A percentile compares a stretch with the other conserved stretches of the same genome.
Evolutionary conservation across 2,329 filamentous ascomycete genomes (phyloP).

Genomic region (Chrysoporthe puriensis): DNA sequence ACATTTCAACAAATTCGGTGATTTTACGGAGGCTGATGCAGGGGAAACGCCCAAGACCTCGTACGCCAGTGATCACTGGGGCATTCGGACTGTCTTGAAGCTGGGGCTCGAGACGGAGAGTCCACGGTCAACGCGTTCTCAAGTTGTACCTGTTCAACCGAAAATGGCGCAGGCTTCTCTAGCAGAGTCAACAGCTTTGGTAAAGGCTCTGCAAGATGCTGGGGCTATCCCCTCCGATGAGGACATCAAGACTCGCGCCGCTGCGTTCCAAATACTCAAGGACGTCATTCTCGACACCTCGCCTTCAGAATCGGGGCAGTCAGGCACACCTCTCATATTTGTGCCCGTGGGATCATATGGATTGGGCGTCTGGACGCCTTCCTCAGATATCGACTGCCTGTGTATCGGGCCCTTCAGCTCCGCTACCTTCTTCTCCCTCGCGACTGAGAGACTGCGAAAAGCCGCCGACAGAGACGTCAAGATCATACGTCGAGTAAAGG

Average conservation of each 20-base stretch:
- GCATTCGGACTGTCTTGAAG: conserved; percentile 51
- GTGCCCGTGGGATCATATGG: conserved; percentile 69
- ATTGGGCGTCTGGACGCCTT: conserved; percentile 62
- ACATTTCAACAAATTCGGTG: conserved; percentile 63
- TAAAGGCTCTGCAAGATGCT: conserved; percentile 41
- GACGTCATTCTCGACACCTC: conserved; percentile 42
- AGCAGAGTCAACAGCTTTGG: conserved; percentile 40
- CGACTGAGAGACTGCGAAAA: conserved; percentile 56
- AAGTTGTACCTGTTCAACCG: conserved; percentile 41
- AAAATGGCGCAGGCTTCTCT: conserved; percentile 38
- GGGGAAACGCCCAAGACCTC: conserved; percentile 11
- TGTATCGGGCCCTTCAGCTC: conserved; percentile 66
- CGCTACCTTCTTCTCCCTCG: conserved; percentile 64
- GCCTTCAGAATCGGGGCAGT: conserved; percentile 29
- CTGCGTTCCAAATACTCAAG: conserved; percentile 52
- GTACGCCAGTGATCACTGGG: conserved; percentile 62
- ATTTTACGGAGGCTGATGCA: conserved; percentile 36
- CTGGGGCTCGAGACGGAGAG: conserved; percentile 29
- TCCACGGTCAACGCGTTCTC: conserved; percentile 28
- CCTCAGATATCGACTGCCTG: conserved; percentile 68
- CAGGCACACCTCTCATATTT: conserved; percentile 50
- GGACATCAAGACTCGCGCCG: conserved; percentile 46
- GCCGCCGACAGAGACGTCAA: conserved; percentile 48
- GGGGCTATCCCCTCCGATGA: conserved; percentile 50
- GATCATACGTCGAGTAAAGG: conserved; percentile 61